Evolutionary conservation across 305 asterid species (phyloP).

Genomic region (Rubia balearica): DNA sequence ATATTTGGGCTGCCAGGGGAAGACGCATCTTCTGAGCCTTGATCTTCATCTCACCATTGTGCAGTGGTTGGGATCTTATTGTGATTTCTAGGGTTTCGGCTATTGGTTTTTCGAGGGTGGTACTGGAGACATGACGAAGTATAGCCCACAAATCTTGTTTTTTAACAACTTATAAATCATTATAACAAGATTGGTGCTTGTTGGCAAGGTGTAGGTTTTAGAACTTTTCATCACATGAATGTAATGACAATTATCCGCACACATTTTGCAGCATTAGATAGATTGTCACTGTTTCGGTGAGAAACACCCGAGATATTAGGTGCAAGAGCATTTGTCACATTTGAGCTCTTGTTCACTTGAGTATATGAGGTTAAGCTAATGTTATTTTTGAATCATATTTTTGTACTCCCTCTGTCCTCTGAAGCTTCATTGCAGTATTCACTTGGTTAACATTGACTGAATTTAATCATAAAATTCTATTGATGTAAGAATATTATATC

Average conservation of each 20-base stretch:
- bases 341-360: background rate
- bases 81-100: background rate
- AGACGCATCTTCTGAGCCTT: slow-evolving; percentile 45
- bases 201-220: background rate
- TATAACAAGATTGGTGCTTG: background rate
- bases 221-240: background rate
- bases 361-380: background rate
- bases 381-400: background rate
- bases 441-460: no score
- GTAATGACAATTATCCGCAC: slow-evolving; percentile 5
- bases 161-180: background rate
- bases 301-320: background rate
- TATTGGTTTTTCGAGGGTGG: background rate
- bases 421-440: no score
- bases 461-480: no score
- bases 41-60: slow-evolving; percentile 17
- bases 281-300: background rate
- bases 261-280: slow-evolving; percentile 8
- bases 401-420: no score
- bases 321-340: background rate
- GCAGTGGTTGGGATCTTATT: background rate
- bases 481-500: no score
- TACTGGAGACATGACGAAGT: background rate
- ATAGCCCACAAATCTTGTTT: background rate
- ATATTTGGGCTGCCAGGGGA: slow-evolving; percentile 75